Evolutionary conservation across 2,329 filamentous ascomycete species (phyloP), one percentile per base, ranked within the genome.

Genomic region (Penicillium sp.): DNA sequence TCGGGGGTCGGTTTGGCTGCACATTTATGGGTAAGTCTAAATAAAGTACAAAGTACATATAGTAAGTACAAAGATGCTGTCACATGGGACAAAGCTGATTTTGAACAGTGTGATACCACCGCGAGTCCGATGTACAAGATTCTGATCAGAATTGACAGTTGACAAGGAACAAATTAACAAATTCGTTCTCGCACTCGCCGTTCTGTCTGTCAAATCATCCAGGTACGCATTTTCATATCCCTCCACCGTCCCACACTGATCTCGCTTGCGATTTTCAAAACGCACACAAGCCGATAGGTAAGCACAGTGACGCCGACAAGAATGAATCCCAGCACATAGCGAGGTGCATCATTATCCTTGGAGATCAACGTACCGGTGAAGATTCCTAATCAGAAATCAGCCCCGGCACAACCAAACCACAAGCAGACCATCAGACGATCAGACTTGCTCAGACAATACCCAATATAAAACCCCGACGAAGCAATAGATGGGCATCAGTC

Each of bases 141-240:
- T 50, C 34, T 7, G 9, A 33, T 13, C 27, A 33, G 15, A 44
- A 23, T 25, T 8, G 19, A 43, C 49, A 29, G 9, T 11, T 25
- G 9, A n/a, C n/a, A n/a, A 50, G 16, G 5, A 40, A 11, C 4
- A 29, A 25, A 3, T 3, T 7, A 29, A 29, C 3, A 11, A 16
- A 40, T 19, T 4, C 0, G 15, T 7, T 7, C 21, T 40, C 3
- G n/a, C 36, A 53, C 63, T 34, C 52, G 63, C 66, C 34, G 58
- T 76, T 48, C 63, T 74, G 62, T 82, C 79, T 5, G 79, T 82
- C 41, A 81, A 69, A 59, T 82, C 79, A 65, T 83, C 80, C 50
- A 82, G 78, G 55, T 80, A 82, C 0, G 80, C 80, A 63, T 82
- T 75, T 45, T 82, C 81, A 46, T 76, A 83, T 1, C 73, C 79